Base-by-base conservation (phyloP, 441 rosid species). In the Erodium texanum region DNA sequence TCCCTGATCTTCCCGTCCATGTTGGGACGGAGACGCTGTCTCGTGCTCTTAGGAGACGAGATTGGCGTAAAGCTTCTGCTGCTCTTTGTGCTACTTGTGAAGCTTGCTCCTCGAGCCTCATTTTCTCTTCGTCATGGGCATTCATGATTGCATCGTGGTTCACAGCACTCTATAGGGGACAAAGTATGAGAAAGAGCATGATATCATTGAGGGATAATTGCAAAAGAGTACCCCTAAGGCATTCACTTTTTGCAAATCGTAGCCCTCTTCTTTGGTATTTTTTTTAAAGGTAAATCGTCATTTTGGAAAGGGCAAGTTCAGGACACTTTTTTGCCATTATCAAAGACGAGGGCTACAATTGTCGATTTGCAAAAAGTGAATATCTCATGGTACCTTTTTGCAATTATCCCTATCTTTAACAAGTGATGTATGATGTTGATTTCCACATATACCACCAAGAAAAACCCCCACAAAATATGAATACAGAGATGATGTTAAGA, bases 1-100 rank as follows among this genome's bases (percentile, higher is more conserved):
- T 70, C 65, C 99, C 99, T 5, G 91, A 91, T 79, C 78, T 91
- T 27, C 97, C 97, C 0, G 99, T 89, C 99, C 99, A 94, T 54
- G 99, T 94, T 0, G 99, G 99, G 64, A 91, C 78, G 22, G 96
- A 83, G 69, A 91, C 67, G 66, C 85, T 77, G 18, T 94, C 97
- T 70, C 75, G 87, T 70, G 88, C 85, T 5, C 97, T 89, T 65
- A 87, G 81, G 86, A 93, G 82, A 66, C 97, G 83, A 4, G 98
- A 93, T 73, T 87, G 92, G 24, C 92, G 85, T 67, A 94, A 73
- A 22, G 97, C 97, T 81, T 94, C 97, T 19, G 93, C 99, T 29
- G 97, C 99, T 74, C 86, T 85, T 77, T 82, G 86, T 52, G 99
- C 97, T 50, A 93, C 93, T 78, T 83, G 92, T 64, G 93, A 82